Evolutionary conservation across 495 filamentous ascomycete species (phyloP), one percentile per base, ranked within the genome.

Genomic region (Glarea lozoyensis): DNA sequence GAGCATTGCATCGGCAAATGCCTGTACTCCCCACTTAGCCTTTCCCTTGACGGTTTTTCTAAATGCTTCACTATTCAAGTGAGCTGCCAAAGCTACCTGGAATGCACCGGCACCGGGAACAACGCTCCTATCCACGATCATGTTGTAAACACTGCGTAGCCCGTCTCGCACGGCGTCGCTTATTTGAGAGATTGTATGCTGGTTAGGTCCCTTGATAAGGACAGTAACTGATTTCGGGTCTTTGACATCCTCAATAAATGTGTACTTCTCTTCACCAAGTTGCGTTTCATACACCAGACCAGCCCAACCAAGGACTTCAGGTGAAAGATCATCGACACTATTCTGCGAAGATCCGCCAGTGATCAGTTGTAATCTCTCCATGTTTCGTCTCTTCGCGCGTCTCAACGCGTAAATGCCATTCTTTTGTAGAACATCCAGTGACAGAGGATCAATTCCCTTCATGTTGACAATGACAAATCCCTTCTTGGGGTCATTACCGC

Each of bases 181-280:
- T 43, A 98, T 86, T 59, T 98, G 92, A 20, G 81, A 80, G 56
- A 98, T 97, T 35, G 93, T 97, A 64, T 98, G 92, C 54, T 77
- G 69, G 65, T 98, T 98, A 30, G 92, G 92, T 5, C 92, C 92
- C 70, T 98, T 98, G 69, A 98, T 96, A 42, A 98, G 73, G 10
- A 98, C 70, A 15, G 92, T 98, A n/a, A 97, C 93, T 4, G 93
- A 96, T 70, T 97, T 98, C 38, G 92, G 86, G 38, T 97, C 86
- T 73, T 95, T 97, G 52, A 98, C 92, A 45, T 98, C 93, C 63
- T 97, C 93, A 49, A 98, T 76, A 53, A 98, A 98, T 12, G 92
- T 98, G 67, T 86, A 98, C 68, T 98, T 98, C 69, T 98, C 92
- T 69, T 98, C 92, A 40, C 92, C 92, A 3, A 98, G 76, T 58